Evolutionary conservation across 2,329 filamentous ascomycete species (phyloP), one percentile per base, ranked within the genome.

Genomic region (Ambrosiella xylebori): DNA sequence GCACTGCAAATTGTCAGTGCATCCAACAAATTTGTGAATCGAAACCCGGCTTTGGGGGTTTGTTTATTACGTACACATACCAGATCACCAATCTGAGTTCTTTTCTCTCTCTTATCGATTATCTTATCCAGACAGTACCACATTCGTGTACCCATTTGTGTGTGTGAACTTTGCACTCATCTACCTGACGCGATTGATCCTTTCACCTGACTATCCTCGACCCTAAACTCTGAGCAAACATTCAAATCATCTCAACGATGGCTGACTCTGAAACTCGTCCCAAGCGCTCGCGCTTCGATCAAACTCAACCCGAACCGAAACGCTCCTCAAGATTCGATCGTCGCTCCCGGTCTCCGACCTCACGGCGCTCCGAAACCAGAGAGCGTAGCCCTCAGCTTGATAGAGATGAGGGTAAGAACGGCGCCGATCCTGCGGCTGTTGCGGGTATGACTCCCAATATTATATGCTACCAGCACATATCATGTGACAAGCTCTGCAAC

Each of bases 271-370:
- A 90, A 64, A 80, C 83, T 68, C 81, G 82, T 61, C 74, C 76
- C 61, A 95, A 95, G 76, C 85, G 89, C 62, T 95, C 89, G 67
- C 88, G 91, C 70, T 96, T 97, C 71, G 91, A 97, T 68, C 88
- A 94, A 70, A 93, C 83, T 52, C 88, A 91, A 68, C 82, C 86
- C 5, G 88, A 93, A 66, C 81, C 47, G 59, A 84, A 83, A 66
- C 78, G 82, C 64, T 67, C 78, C 49, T 94, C 89, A 54, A 81
- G 90, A 68, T 96, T 95, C 71, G 91, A 96, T 71, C 82, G 90
- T 65, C 85, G 93, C 65, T 97, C 93, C 60, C 85, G 88, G 63
- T 95, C 89, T 38, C 89, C 89, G 19, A 78, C 81, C 35, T 71
- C 76, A 35, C 78, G 81, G 65, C 80, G 82, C 64, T 75, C 81